A percentile compares a stretch with the other conserved stretches of the same genome.
Evolutionary conservation across 306 rosid species (phyloP).

Genomic region (Sicyos edulis): DNA sequence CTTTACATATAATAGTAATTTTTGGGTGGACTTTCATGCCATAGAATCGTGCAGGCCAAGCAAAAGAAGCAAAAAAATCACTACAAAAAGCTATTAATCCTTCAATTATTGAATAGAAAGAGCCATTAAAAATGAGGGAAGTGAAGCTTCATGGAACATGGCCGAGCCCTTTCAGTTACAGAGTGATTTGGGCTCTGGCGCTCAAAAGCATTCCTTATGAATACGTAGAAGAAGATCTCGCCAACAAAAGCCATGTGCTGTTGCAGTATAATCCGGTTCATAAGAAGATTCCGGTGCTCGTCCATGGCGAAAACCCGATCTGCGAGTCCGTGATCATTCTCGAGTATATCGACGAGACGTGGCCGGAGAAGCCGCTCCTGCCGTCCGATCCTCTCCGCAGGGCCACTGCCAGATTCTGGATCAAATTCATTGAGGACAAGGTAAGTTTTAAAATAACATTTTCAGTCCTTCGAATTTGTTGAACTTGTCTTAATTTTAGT

Average conservation of each 20-base stretch:
- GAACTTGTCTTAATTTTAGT: too few species aligned
- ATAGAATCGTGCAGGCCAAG: background rate
- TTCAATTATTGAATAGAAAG: background rate
- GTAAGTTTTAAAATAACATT: slow-evolving; percentile 1
- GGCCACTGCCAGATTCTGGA: slow-evolving; percentile 37
- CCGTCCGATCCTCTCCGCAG: slow-evolving; percentile 26
- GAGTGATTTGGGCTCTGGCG: slow-evolving; percentile 46
- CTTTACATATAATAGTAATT: background rate
- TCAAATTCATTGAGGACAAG: slow-evolving; percentile 25
- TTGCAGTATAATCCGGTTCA: slow-evolving; percentile 40
- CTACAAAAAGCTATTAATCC: background rate
- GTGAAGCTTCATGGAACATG: slow-evolving; percentile 38
- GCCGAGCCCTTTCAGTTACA: slow-evolving; percentile 37
- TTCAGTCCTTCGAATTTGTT: too few species aligned
- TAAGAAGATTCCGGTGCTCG: slow-evolving; percentile 45
- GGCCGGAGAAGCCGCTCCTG: slow-evolving; percentile 31
- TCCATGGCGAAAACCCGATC: slow-evolving; percentile 41
- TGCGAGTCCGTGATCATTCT: slow-evolving; percentile 40
- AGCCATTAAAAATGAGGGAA: background rate
- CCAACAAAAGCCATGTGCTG: slow-evolving; percentile 33
- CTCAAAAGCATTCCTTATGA: slow-evolving; percentile 40
- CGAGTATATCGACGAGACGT: slow-evolving; percentile 40
- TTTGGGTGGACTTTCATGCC: background rate
- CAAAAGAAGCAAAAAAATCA: background rate
- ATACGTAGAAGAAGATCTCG: slow-evolving; percentile 43